These are phyloP conservation scores for Mycena olivaceomarginata DNA, from an alignment of 768 basidiomycete genomes.

Conservation along the genomic window DNA sequence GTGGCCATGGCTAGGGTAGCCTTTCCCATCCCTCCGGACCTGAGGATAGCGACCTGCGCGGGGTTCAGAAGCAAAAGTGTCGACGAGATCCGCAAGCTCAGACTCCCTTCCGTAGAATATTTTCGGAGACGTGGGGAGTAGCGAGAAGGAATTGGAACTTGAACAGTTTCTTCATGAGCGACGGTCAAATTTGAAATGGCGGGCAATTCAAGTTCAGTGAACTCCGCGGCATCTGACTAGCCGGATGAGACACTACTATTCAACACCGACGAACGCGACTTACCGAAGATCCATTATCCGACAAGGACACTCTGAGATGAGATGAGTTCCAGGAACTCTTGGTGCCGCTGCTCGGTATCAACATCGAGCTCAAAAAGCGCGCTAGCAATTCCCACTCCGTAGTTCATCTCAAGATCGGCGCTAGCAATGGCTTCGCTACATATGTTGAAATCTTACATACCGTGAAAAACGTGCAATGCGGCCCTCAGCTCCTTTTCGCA, in stretches of 20 bases:
- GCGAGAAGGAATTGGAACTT: background rate
- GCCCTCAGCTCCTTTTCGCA: background rate
- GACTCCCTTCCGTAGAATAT: background rate
- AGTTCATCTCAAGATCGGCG: background rate
- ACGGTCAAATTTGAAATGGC: background rate
- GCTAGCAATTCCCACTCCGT: background rate
- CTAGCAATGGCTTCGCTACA: too few species aligned
- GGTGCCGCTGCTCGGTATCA: background rate
- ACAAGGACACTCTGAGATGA: background rate
- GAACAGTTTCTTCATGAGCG: background rate
- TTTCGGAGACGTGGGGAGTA: background rate
- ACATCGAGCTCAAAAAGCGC: background rate
- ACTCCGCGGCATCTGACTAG: background rate
- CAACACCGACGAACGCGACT: background rate
- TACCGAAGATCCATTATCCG: background rate
- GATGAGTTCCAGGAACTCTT: background rate
- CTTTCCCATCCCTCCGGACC: conserved; percentile 5
- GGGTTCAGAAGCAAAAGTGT: background rate
- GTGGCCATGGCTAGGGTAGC: conserved; percentile 12
- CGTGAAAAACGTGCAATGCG: background rate
- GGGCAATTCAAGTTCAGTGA: background rate
- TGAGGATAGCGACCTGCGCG: background rate
- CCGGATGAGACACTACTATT: too few species aligned
- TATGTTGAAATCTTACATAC: background rate
- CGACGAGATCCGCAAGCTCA: background rate